phyloP scores from a whole-genome alignment of 1,284 basidiomycete genomes.

The Laetiporus sulphureus region DNA sequence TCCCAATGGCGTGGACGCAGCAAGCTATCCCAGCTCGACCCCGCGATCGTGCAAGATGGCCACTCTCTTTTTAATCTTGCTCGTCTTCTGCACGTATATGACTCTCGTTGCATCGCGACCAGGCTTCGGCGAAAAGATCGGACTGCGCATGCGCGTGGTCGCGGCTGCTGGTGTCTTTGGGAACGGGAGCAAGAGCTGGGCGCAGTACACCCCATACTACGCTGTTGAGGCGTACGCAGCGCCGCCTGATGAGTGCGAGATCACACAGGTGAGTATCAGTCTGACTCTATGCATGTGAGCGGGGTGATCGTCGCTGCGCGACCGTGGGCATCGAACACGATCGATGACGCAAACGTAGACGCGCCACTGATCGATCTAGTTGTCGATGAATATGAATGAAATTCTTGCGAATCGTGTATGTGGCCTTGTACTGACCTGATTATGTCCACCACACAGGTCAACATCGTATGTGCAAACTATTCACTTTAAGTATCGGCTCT shows the following conservation, averaged over 20 bases:
- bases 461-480: conserved; percentile 39
- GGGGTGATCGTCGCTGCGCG: background rate
- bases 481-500: conserved; percentile 1
- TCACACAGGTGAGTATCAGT: conserved; percentile 43
- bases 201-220: conserved; percentile 54
- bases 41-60: conserved; percentile 1
- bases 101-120: background rate
- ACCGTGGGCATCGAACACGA: conserved; percentile 2
- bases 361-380: background rate
- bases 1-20: no score
- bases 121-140: background rate
- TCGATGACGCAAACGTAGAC: background rate
- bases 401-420: background rate
- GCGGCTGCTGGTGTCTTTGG: conserved; percentile 4
- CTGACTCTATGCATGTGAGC: background rate
- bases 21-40: no score
- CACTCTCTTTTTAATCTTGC: background rate
- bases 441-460: conserved; percentile 35
- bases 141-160: no score
- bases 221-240: conserved; percentile 38
- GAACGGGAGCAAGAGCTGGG: conserved; percentile 33
- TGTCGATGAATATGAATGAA: background rate
- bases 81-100: conserved; percentile 2
- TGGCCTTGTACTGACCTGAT: background rate
- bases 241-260: conserved; percentile 41